These are phyloP conservation scores for Ceratocystiopsis sp. DNA, from an alignment of 2,329 filamentous ascomycete genomes.

Conservation along the genomic window DNA sequence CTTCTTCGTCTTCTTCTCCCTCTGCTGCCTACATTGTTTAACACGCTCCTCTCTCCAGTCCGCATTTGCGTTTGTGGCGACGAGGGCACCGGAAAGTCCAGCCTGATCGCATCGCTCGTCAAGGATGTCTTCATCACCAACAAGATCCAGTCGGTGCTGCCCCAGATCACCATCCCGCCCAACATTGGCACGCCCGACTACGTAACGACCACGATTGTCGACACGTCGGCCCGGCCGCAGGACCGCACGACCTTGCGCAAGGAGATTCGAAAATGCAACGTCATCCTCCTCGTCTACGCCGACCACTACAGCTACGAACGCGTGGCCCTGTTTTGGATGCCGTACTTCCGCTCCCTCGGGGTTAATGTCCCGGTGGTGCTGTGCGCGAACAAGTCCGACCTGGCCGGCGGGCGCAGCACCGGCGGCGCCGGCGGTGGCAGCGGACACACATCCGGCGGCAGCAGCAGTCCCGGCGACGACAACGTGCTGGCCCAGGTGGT, in stretches of 20 bases:
- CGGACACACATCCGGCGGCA: neutral
- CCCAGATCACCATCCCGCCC: conserved; percentile 86
- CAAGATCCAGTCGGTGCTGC: conserved; percentile 88
- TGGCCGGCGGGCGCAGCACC: conserved; percentile 25
- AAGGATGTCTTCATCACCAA: conserved; percentile 93
- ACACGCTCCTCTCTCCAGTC: conserved; percentile 28
- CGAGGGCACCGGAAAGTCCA: conserved; percentile 87
- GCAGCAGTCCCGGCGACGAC: conserved; percentile 20
- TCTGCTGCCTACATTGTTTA: too few species aligned
- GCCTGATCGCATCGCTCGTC: conserved; percentile 84
- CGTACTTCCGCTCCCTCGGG: conserved; percentile 91
- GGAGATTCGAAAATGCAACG: conserved; percentile 92
- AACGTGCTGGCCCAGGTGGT: conserved; percentile 69
- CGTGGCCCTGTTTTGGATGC: conserved; percentile 95
- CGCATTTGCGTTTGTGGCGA: conserved; percentile 94
- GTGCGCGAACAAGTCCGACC: conserved; percentile 94
- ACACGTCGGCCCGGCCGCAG: conserved; percentile 88
- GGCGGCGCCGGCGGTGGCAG: neutral
- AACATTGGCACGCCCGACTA: conserved; percentile 88
- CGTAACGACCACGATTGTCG: conserved; percentile 93
- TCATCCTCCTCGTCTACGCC: conserved; percentile 90
- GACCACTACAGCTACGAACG: conserved; percentile 99
- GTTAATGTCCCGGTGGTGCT: conserved; percentile 96
- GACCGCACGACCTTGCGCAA: conserved; percentile 80
- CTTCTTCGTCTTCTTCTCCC: too few species aligned